Evolutionary conservation across 306 rosid genomes (phyloP), one percentile per base, ranked within the genome.

Genomic region (Rosa chinensis): DNA sequence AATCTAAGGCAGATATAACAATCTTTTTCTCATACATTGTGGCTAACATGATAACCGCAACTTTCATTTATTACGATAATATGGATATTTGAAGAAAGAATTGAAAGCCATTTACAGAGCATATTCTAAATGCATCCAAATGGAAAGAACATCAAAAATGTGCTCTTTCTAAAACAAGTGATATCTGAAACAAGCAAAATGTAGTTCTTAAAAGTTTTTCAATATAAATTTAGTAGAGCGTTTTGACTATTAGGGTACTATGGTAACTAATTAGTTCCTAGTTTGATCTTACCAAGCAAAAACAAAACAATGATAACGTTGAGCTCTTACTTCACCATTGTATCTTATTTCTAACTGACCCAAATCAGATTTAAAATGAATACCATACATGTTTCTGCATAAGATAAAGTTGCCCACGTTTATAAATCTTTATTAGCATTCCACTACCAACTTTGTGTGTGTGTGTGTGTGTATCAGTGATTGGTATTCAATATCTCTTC

Each of bases 1-100:
- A 78, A 52, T 20, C 79, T 14, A 79, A 72, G 70, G 72, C 53
- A 63, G 14, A 78, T 49, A 70, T 10, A 67, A 66, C 28, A 77
- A 45, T 45, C 55, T 42, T 18, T 37, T 20, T 74, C 17, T 56
- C 48, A 66, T 68, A 10, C 40, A 21, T 20, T 23, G 11, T 17
- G 7, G 72, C 21, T 17, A 13, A 43, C 16, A 66, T 17, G 66
- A 13, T 52, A 50, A 53, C 50, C 74, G 68, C 25, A 32, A 72
- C 73, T n/a, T 45, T 11, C 58, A 78, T 64, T 53, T 72, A 32
- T 14, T 13, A 7, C 55, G 66, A 73, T 28, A 23, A 44, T 8
- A 44, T 63, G 58, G 80, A 79, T 23, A 74, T 49, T 11, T 61
- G 61, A 78, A 63, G 63, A 77, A 63, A 25, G 1, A 20, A 67